These are phyloP conservation scores for Tylopilus intermedius DNA, from an alignment of 768 basidiomycete species.

Conservation along the genomic window DNA sequence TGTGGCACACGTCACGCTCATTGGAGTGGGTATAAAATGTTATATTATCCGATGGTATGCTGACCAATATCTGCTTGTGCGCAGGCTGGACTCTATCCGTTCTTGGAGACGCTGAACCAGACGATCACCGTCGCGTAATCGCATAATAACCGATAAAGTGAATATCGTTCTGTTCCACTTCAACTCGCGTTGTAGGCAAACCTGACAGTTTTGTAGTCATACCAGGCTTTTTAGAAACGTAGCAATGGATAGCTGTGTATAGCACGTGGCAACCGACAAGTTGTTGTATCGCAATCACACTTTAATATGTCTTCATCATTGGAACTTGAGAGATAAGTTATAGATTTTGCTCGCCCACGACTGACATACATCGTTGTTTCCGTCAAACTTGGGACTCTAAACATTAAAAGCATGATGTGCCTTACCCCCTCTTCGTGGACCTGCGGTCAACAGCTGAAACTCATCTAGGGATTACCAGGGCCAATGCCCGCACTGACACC, in stretches of 20 bases:
- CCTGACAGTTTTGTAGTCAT: not conserved
- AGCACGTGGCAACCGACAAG: not conserved
- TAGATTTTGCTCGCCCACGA: no score
- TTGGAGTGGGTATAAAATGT: constrained; percentile 34
- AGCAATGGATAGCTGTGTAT: not conserved
- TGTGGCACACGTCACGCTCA: constrained; percentile 35
- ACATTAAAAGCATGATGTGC: no score
- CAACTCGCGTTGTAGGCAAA: not conserved
- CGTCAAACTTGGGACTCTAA: no score
- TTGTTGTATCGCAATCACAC: no score
- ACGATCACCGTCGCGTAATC: constrained; percentile 16
- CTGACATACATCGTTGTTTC: no score
- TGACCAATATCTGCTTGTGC: not conserved
- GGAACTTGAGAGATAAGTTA: no score
- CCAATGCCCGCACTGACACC: no score
- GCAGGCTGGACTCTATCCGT: constrained; percentile 32
- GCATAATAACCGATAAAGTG: constrained; percentile 5
- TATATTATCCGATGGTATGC: not conserved
- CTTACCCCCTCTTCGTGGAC: no score
- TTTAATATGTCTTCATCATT: no score
- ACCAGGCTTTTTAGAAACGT: not conserved
- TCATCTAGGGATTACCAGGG: no score
- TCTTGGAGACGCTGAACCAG: constrained; percentile 31
- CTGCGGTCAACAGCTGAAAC: no score
- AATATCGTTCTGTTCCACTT: not conserved